Evolutionary conservation across 768 basidiomycete genomes (phyloP), one percentile per base, ranked within the genome.

Genomic region (Serendipita vermifera): DNA sequence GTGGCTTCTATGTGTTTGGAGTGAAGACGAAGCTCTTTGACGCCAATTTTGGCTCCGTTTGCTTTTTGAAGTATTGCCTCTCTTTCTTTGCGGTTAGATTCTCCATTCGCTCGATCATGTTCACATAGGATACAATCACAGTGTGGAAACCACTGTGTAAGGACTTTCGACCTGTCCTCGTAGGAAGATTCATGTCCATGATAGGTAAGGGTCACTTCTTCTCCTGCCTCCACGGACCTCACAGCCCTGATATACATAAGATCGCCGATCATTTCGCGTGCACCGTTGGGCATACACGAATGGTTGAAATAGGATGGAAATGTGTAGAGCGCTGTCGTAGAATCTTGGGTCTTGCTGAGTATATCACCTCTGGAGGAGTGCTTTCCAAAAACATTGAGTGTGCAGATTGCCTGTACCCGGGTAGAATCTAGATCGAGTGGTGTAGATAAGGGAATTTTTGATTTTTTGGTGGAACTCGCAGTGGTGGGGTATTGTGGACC

Each of bases 241-340:
- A 41, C 40, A 3, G 69, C 64, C 5, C 70, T 63, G 15, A 72
- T 58, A 46, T 67, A 55, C 57, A 71, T 68, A 31, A 66, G 20
- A 55, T 69, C 64, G 3, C 66, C 65, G 55, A 64, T 61, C 54
- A 55, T 64, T 41, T 26, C 22, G 58, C 65, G 64, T 17, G 32
- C 6, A 2, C 64, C 64, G 55, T 60, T 67, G 0, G 65, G 40
- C 0, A 55, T 31, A 58, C 71, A 72, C 1, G 66, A 59, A 56
- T 72, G 71, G 59, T 72, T 72, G 65, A 69, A 64, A 17, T 70
- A 59, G 0, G 69, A 70, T 0, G 68, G 62, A 13, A 61, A 54
- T 26, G 63, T 31, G 59, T 67, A 69, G 38, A n/a, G n/a, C n/a
- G n/a, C n/a, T n/a, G n/a, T n/a, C n/a, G n/a, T n/a, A n/a, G n/a